These are phyloP conservation scores for Debaryomyces udenii DNA, from an alignment of 1,139 yeast species.

Conservation along the genomic window DNA sequence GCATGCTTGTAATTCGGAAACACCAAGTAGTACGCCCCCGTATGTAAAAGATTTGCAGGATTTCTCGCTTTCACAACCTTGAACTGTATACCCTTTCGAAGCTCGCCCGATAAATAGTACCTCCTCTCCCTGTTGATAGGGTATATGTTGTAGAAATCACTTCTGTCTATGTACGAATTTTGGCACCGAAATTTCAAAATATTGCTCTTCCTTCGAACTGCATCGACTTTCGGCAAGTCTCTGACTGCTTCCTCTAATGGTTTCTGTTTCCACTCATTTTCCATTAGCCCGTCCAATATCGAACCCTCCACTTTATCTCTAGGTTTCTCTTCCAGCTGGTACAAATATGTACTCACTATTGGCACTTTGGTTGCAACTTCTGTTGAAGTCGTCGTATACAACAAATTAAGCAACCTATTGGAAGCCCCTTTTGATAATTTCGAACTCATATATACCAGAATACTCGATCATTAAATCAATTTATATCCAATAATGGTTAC, in stretches of 20 bases:
- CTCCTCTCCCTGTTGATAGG: slow-evolving; percentile 37
- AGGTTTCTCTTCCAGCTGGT: slow-evolving; percentile 20
- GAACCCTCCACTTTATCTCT: slow-evolving; percentile 18
- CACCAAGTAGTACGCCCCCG: slow-evolving; percentile 54
- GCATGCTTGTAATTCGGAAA: slow-evolving; percentile 54
- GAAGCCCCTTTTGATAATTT: slow-evolving; percentile 26
- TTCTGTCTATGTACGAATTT: slow-evolving; percentile 36
- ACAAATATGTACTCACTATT: slow-evolving; percentile 28
- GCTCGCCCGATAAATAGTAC: slow-evolving; percentile 25
- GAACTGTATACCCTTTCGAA: slow-evolving; percentile 31
- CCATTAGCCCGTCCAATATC: slow-evolving; percentile 32
- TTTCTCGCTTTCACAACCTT: slow-evolving; percentile 51
- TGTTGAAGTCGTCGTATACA: slow-evolving; percentile 34
- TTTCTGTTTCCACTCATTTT: slow-evolving; percentile 36
- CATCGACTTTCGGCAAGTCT: slow-evolving; percentile 21
- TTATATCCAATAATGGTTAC: slow-evolving; percentile 2
- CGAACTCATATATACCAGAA: slow-evolving; percentile 13
- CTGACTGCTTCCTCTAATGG: slow-evolving; percentile 29
- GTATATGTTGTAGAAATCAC: slow-evolving; percentile 43
- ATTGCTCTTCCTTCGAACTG: slow-evolving; percentile 23
- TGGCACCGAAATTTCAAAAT: slow-evolving; percentile 40
- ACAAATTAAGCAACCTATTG: slow-evolving; percentile 33
- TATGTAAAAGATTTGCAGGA: slow-evolving; percentile 44
- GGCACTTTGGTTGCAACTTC: slow-evolving; percentile 33
- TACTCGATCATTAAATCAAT: neutral